Conservation (phyloP, 2,329 filamentous ascomycete species). For the Paraphaeosphaeria sporulosa region DNA sequence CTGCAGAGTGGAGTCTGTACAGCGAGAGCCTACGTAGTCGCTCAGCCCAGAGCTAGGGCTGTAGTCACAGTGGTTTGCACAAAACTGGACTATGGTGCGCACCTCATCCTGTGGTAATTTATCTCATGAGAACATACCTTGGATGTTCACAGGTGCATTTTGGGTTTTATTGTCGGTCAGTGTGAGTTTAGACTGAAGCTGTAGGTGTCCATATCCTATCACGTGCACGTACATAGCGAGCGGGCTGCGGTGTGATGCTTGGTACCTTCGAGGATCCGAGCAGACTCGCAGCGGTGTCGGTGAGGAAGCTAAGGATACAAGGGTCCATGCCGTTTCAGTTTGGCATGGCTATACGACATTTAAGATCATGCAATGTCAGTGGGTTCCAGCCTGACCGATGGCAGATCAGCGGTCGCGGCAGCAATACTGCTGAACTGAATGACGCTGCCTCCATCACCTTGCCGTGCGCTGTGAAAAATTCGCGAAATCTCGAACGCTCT, state of each 20-base stretch:
- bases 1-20: not conserved
- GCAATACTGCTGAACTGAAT: not conserved
- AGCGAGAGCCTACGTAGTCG: not conserved
- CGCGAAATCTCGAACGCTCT: not conserved
- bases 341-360: not conserved
- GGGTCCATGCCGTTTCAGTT: not conserved
- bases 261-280: not conserved
- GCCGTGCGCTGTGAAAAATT: not conserved
- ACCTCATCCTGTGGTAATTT: too few relatives aligned
- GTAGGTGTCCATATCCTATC: not conserved
- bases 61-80: too few relatives aligned
- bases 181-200: too few relatives aligned
- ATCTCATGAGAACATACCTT: too few relatives aligned
- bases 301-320: not conserved
- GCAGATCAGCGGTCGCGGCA: not conserved
- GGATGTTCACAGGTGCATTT: too few relatives aligned
- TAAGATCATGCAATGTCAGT: not conserved
- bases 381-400: not conserved
- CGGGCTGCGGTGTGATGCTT: not conserved
- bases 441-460: not conserved
- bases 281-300: not conserved
- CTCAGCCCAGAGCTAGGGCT: not conserved
- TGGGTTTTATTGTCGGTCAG: too few relatives aligned
- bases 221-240: not conserved
- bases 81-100: too few relatives aligned